Conservation (phyloP, 768 basidiomycete species). For the Mycena galericulata region DNA sequence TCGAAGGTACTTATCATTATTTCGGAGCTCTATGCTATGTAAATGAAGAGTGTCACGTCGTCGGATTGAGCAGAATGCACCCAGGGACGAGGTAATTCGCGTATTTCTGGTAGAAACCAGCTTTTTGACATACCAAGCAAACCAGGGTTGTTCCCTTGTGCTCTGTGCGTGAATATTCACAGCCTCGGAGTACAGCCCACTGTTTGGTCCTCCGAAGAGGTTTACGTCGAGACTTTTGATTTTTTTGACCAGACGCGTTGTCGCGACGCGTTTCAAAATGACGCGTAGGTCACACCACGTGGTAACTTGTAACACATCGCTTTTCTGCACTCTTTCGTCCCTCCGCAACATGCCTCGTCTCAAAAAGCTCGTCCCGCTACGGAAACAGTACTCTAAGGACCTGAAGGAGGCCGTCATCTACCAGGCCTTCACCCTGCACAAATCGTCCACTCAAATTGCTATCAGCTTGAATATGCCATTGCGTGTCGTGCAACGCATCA, state of each 20-base stretch:
- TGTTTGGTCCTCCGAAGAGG: background rate
- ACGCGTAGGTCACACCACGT: conserved; percentile 2
- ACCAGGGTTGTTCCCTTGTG: background rate
- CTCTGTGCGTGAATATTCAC: conserved; percentile 2
- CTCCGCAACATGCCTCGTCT: background rate
- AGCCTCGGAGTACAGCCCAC: conserved; percentile 3
- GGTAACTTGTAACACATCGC: background rate
- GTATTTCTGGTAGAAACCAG: background rate
- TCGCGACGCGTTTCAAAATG: conserved; percentile 4
- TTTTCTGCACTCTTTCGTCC: background rate
- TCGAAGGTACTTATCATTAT: background rate
- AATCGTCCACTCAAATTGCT: no score
- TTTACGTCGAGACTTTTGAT: conserved; percentile 2
- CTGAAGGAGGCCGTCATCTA: no score
- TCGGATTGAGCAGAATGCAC: background rate
- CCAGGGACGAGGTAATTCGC: background rate
- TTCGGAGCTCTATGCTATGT: background rate
- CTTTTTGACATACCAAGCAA: background rate
- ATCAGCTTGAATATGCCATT: no score
- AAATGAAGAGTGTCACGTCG: background rate
- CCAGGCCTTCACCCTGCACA: no score
- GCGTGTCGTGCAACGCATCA: no score
- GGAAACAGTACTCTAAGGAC: no score
- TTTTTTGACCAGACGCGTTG: background rate
- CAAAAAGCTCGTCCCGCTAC: conserved; percentile 7